These are phyloP conservation scores for Leccinum barrowsii DNA, from an alignment of 768 basidiomycete genomes.

Conservation along the genomic window DNA sequence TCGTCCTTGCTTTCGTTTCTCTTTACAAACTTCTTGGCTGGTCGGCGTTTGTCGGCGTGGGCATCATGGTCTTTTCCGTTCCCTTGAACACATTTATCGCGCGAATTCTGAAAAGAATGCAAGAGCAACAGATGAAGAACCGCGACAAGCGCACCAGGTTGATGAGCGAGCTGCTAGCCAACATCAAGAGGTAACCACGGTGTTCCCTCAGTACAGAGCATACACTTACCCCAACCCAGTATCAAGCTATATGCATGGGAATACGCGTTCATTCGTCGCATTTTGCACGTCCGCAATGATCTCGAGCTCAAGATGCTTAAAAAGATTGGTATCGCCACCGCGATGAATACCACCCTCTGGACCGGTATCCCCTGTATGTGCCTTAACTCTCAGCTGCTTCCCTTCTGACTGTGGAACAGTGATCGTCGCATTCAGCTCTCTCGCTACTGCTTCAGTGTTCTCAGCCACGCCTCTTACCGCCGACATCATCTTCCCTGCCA, in stretches of 20 bases:
- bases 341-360: slow-evolving; percentile 64
- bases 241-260: slow-evolving; percentile 97
- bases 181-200: slow-evolving; percentile 69
- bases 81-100: slow-evolving; percentile 77
- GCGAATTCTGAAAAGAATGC: slow-evolving; percentile 64
- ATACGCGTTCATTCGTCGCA: slow-evolving; percentile 76
- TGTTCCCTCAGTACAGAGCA: neutral
- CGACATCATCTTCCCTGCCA: slow-evolving; percentile 94
- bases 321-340: slow-evolving; percentile 76
- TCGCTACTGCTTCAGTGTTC: slow-evolving; percentile 64
- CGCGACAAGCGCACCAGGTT: slow-evolving; percentile 78
- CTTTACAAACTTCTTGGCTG: slow-evolving; percentile 89
- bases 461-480: slow-evolving; percentile 73
- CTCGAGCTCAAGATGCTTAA: slow-evolving; percentile 77
- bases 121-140: slow-evolving; percentile 91
- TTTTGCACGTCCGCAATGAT: slow-evolving; percentile 78
- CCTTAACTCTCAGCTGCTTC: neutral
- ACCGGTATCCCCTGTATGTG: slow-evolving; percentile 55
- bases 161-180: slow-evolving; percentile 92
- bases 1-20: slow-evolving; percentile 84
- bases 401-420: slow-evolving; percentile 32
- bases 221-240: slow-evolving; percentile 34
- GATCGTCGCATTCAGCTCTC: slow-evolving; percentile 79
- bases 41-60: slow-evolving; percentile 88
- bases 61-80: slow-evolving; percentile 80